phyloP scores from a whole-genome alignment of 805 yeast species.

The Yamadazyma insecticola region DNA sequence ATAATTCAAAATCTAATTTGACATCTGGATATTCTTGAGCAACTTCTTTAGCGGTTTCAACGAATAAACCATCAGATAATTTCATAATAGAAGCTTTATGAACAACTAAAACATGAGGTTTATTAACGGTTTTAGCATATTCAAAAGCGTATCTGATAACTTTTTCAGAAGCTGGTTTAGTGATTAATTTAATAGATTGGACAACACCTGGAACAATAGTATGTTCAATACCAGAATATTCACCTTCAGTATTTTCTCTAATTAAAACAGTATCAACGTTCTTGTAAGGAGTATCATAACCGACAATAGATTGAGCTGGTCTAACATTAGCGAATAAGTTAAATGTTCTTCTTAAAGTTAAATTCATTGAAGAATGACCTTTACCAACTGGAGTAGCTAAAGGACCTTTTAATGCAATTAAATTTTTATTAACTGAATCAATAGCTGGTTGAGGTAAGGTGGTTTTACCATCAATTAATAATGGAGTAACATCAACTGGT shows the following conservation, averaged over 20 bases:
- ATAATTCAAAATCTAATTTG: constrained; percentile 75
- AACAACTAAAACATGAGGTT: constrained; percentile 87
- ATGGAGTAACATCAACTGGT: constrained; percentile 92
- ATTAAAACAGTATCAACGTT: constrained; percentile 92
- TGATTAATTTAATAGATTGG: constrained; percentile 95
- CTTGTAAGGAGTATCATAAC: constrained; percentile 86
- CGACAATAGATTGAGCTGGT: constrained; percentile 91
- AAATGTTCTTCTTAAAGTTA: constrained; percentile 96
- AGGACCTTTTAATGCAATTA: constrained; percentile 97
- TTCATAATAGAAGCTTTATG: constrained; percentile 99
- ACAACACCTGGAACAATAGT: constrained; percentile 97
- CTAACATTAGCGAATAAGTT: constrained; percentile 94
- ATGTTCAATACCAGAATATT: constrained; percentile 98
- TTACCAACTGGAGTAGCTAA: constrained; percentile 98
- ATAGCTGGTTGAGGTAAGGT: constrained; percentile 89
- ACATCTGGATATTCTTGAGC: constrained; percentile 91
- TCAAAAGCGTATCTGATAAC: constrained; percentile 96
- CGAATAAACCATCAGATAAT: constrained; percentile 95
- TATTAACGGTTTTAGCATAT: constrained; percentile 84
- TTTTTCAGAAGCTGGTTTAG: constrained; percentile 93
- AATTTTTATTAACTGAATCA: constrained; percentile 85
- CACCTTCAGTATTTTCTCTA: constrained; percentile 99
- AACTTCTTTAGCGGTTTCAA: constrained; percentile 83
- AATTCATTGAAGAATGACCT: constrained; percentile 96
- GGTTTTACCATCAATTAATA: constrained; percentile 86